phyloP scores from a whole-genome alignment of 768 basidiomycete species.

The Clitopilus hobsonii region DNA sequence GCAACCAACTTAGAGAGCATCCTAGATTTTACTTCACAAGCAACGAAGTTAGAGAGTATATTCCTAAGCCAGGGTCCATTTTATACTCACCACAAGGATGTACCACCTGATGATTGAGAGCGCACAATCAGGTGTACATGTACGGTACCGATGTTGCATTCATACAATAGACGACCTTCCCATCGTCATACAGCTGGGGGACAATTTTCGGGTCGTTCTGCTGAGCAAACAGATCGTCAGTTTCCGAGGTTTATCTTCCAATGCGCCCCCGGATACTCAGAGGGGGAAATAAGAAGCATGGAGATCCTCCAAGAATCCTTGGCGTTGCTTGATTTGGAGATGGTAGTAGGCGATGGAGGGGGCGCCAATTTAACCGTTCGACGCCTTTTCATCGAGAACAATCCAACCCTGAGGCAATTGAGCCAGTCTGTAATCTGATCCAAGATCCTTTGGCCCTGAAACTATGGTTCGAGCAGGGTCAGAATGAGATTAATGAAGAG shows the following conservation, averaged over 20 bases:
- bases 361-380: no score
- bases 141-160: background rate
- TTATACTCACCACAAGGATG: background rate
- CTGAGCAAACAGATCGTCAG: background rate
- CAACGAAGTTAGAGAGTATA: no score
- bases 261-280: background rate
- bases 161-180: no score
- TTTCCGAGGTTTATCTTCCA: conserved; percentile 1
- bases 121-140: no score
- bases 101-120: background rate
- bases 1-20: conserved; percentile 17
- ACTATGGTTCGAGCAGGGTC: no score
- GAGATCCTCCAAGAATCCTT: no score
- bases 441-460: no score
- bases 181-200: no score
- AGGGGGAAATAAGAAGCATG: background rate
- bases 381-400: no score
- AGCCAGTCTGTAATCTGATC: background rate
- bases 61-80: background rate
- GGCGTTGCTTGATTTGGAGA: no score
- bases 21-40: no score
- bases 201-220: conserved; percentile 8
- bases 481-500: background rate
- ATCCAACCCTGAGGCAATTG: background rate
- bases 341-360: no score